Base-by-base conservation (phyloP, 1,139 yeast species). In the Blastobotrys raffinosifermentans region DNA sequence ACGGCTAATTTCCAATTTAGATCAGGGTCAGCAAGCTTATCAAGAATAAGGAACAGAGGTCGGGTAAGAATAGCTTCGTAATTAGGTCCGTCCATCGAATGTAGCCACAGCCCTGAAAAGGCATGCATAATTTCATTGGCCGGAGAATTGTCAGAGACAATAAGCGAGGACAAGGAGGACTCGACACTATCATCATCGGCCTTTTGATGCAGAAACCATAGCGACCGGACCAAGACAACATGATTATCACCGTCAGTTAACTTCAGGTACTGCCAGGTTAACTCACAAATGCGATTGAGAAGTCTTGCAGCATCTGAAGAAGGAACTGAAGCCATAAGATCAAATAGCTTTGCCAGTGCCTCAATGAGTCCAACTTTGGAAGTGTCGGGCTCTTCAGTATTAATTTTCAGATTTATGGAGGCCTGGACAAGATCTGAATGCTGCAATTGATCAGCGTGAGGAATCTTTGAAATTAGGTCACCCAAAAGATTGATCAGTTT, bases 11-110 rank as follows among this genome's bases (percentile, higher is more conserved):
- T 32, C 36, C 64, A 63, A 34, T 70, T 63, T 2, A 63, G 55
- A 26, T 65, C 69, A 22, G 61, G 45, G 6, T 46, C 43, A 13
- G 46, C 47, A 15, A 83, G 54, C 34, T 75, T 82, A 53, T 86
- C 95, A 14, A 85, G 54, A 9, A 85, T 62, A 4, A 85, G 53
- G 43, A 79, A 77, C n/a, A 86, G 58, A 0, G 94, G 91, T 40
- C 80, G 67, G 9, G 70, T 64, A 16, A 86, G 59, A 6, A 87
- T 61, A 0, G 58, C 51, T 9, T 70, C 72, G 11, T 60, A 65
- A 23, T 61, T 60, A 10, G 55, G 47, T 3, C 70, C 61, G 25
- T 63, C 63, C 13, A 61, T 55, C 19, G 72, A 56, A 40, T 63
- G 64, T 6, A 50, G 47, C 76, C 77, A 71, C 11, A 71, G 44